These are phyloP conservation scores for Trichoderma sp. DNA, from an alignment of 2,329 filamentous ascomycete species.

Conservation along the genomic window DNA sequence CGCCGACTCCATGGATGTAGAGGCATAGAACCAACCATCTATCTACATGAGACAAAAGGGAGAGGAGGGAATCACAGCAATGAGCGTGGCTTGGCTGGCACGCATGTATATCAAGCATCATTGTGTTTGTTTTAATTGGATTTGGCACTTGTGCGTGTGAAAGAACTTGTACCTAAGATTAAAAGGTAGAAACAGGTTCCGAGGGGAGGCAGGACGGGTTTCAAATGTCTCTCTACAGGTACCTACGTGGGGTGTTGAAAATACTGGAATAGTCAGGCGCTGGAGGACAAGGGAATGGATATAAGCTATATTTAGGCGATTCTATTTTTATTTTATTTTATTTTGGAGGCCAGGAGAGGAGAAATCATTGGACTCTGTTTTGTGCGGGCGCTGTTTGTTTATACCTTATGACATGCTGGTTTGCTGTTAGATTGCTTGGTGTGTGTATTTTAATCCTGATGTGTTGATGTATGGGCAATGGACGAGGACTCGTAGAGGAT, in stretches of 20 bases:
- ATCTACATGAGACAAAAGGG: not conserved
- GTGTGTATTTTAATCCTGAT: no score
- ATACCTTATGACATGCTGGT: no score
- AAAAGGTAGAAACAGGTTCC: not conserved
- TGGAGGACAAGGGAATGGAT: conserved; percentile 4
- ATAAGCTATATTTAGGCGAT: not conserved
- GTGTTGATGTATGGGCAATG: no score
- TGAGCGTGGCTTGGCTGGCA: not conserved
- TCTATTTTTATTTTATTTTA: not conserved
- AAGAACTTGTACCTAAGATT: conserved; percentile 1
- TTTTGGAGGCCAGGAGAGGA: not conserved
- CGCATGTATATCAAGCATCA: conserved; percentile 1
- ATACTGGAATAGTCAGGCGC: conserved; percentile 17
- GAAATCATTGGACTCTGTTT: not conserved
- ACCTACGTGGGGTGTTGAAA: not conserved
- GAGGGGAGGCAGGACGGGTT: not conserved
- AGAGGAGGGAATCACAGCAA: not conserved
- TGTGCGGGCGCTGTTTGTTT: not conserved
- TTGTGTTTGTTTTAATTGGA: not conserved
- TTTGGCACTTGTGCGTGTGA: not conserved
- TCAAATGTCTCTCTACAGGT: not conserved
- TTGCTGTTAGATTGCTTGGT: not conserved
- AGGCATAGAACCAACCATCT: conserved; percentile 33
- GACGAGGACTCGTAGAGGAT: no score
- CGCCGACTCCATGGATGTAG: conserved; percentile 48